phyloP scores from a whole-genome alignment of 768 basidiomycete species.

The Leucocoprinus birnbaumii region DNA sequence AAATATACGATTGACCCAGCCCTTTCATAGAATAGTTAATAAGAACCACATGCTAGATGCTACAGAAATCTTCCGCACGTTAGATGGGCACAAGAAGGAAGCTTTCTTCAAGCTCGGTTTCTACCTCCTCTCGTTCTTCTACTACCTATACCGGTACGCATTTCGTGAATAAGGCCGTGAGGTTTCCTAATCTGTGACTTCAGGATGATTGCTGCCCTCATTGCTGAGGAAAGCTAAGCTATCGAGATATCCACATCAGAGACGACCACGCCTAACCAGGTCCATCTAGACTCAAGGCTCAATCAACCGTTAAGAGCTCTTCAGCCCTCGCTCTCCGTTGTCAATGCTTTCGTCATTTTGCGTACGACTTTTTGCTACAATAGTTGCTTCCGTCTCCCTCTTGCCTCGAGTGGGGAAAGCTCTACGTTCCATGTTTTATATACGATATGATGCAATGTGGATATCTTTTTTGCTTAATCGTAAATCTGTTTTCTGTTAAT shows the following conservation, averaged over 20 bases:
- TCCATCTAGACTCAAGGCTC: no score
- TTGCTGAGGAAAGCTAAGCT: constrained; percentile 47
- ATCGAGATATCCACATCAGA: no score
- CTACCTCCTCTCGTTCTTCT: constrained; percentile 88
- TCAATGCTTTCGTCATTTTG: not conserved
- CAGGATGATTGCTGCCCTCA: constrained; percentile 84
- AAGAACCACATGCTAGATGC: constrained; percentile 99
- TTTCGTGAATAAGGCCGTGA: not conserved
- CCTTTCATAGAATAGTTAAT: constrained; percentile 34
- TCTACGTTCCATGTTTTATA: constrained; percentile 2
- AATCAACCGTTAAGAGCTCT: not conserved
- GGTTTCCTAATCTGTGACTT: not conserved
- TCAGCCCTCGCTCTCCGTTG: not conserved
- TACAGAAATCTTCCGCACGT: constrained; percentile 95
- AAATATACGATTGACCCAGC: not conserved
- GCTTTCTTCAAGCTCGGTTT: constrained; percentile 92
- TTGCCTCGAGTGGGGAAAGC: no score
- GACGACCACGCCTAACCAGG: no score
- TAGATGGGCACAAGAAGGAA: constrained; percentile 93
- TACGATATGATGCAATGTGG: constrained; percentile 2
- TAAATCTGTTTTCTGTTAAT: no score
- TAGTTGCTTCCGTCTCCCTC: not conserved
- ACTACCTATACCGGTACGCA: constrained; percentile 83
- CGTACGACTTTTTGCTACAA: not conserved
- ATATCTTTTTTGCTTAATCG: constrained; percentile 1